A percentile compares a stretch with the other conserved stretches of the same genome.
Conservation (phyloP, 2,329 filamentous ascomycete species). For the Hypoxylon sp. region DNA sequence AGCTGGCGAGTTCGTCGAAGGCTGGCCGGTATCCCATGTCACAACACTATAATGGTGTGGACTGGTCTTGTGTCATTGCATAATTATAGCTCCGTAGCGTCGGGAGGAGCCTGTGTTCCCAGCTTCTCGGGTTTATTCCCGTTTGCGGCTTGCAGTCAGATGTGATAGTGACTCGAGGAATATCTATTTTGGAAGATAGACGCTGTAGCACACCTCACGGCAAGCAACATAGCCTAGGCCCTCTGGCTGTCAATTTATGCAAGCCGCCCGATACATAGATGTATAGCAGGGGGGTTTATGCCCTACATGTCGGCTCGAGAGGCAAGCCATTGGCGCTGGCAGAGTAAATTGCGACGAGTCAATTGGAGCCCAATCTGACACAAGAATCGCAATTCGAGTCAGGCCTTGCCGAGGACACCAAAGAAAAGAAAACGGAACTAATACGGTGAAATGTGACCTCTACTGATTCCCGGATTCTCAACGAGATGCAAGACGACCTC, state of each 20-base stretch:
- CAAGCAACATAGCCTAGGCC: slow-evolving; percentile 16
- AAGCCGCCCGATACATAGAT: slow-evolving; percentile 8
- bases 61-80: slow-evolving; percentile 26
- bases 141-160: slow-evolving; percentile 10
- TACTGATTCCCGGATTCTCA: slow-evolving; percentile 66
- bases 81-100: slow-evolving; percentile 29
- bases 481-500: slow-evolving; percentile 62
- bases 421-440: slow-evolving; percentile 24
- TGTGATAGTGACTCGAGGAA: slow-evolving; percentile 18
- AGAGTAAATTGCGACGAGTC: slow-evolving; percentile 7
- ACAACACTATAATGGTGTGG: slow-evolving; percentile 19
- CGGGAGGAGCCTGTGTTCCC: slow-evolving; percentile 27
- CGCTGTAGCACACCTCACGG: slow-evolving; percentile 5
- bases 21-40: slow-evolving; percentile 28
- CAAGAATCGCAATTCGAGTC: neutral
- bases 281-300: slow-evolving; percentile 20
- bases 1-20: slow-evolving; percentile 6
- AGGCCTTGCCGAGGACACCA: slow-evolving; percentile 9
- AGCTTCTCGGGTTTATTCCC: slow-evolving; percentile 34
- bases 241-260: slow-evolving; percentile 15
- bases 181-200: slow-evolving; percentile 25
- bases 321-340: slow-evolving; percentile 10
- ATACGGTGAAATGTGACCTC: slow-evolving; percentile 58
- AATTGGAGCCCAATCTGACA: slow-evolving; percentile 28
- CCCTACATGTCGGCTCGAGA: slow-evolving; percentile 20